phyloP scores from a whole-genome alignment of 2,329 filamentous ascomycete genomes.

The Niveomyces coronatus region DNA sequence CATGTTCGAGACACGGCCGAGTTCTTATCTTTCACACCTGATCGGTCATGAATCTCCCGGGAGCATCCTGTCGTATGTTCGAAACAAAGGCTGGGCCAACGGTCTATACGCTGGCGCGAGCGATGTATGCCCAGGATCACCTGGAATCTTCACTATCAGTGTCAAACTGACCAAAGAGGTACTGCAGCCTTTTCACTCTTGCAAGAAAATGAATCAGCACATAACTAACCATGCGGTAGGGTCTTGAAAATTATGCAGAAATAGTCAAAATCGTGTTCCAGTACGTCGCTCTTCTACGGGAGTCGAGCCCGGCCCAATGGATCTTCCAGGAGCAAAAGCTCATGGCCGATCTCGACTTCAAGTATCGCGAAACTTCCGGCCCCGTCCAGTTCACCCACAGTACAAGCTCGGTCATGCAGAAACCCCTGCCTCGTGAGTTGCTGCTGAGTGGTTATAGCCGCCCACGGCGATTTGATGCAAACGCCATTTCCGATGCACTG shows the following conservation, averaged over 20 bases:
- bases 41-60: slow-evolving; percentile 90
- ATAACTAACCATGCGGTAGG: slow-evolving; percentile 26
- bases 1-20: slow-evolving; percentile 70
- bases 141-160: slow-evolving; percentile 69
- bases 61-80: slow-evolving; percentile 83
- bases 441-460: slow-evolving; percentile 71
- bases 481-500: slow-evolving; percentile 65
- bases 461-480: slow-evolving; percentile 69
- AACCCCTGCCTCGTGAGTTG: slow-evolving; percentile 75
- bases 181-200: no score
- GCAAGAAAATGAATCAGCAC: neutral
- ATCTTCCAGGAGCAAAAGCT: slow-evolving; percentile 87
- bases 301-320: slow-evolving; percentile 77
- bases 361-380: slow-evolving; percentile 85
- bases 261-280: slow-evolving; percentile 79
- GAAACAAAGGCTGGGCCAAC: slow-evolving; percentile 84
- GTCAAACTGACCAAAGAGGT: slow-evolving; percentile 76
- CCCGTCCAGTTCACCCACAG: slow-evolving; percentile 83
- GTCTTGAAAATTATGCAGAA: slow-evolving; percentile 70
- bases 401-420: slow-evolving; percentile 83
- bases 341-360: slow-evolving; percentile 87
- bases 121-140: slow-evolving; percentile 64
- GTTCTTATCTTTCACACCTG: slow-evolving; percentile 76
- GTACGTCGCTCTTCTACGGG: slow-evolving; percentile 78
- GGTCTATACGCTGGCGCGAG: slow-evolving; percentile 68